Conservation (phyloP, 305 asterid genomes). For the Fraxinus baroniana region DNA sequence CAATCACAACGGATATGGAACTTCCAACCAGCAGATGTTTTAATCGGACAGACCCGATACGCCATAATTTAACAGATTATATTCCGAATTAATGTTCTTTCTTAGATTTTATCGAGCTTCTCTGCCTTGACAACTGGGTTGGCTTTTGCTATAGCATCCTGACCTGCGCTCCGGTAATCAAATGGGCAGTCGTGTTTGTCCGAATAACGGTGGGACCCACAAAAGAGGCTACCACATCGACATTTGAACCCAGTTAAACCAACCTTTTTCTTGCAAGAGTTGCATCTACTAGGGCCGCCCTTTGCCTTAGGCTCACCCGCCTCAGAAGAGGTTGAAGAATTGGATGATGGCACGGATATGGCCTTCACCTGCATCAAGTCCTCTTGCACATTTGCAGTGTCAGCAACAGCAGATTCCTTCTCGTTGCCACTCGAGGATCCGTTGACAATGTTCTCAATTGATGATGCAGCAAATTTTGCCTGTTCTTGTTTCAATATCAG, state of each 20-base stretch:
- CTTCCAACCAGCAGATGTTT: background rate
- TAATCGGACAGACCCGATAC: background rate
- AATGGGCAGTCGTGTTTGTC: slow-evolving; percentile 46
- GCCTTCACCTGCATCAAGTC: slow-evolving; percentile 14
- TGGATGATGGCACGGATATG: slow-evolving; percentile 14
- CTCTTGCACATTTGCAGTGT: slow-evolving; percentile 15
- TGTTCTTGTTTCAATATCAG: slow-evolving; percentile 41
- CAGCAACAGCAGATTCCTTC: slow-evolving; percentile 24
- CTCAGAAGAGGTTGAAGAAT: slow-evolving; percentile 31
- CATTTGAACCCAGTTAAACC: slow-evolving; percentile 44
- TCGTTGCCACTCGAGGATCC: slow-evolving; percentile 25
- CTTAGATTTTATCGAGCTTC: background rate
- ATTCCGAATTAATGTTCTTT: background rate
- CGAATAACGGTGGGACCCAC: slow-evolving; percentile 41
- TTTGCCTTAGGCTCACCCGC: slow-evolving; percentile 21
- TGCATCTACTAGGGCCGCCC: slow-evolving; percentile 34
- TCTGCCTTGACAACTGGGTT: slow-evolving; percentile 46
- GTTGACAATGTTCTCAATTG: slow-evolving; percentile 39
- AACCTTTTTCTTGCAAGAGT: slow-evolving; percentile 37
- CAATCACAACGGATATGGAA: background rate
- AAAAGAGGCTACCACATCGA: slow-evolving; percentile 36
- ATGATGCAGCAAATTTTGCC: slow-evolving; percentile 38
- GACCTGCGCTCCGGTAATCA: slow-evolving; percentile 39
- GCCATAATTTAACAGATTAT: background rate
- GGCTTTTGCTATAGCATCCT: slow-evolving; percentile 40